Percentiles rank a stretch among this genome's conserved stretches.
These are phyloP conservation scores for Exutisphaerella laricina DNA, from an alignment of 2,329 filamentous ascomycete genomes.

Conservation along the genomic window DNA sequence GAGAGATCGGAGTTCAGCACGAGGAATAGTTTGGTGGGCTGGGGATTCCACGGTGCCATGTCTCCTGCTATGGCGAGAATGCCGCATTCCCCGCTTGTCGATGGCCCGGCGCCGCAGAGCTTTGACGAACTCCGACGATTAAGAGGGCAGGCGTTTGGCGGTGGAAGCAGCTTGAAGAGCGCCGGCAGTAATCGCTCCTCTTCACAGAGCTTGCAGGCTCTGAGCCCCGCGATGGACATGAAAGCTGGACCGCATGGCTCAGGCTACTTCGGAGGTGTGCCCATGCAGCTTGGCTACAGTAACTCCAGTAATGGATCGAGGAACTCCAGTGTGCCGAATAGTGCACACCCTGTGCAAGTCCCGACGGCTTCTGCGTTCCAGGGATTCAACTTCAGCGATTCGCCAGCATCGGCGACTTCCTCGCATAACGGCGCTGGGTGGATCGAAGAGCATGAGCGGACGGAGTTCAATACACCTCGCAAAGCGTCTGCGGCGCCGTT, in stretches of 20 bases:
- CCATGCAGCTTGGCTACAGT: constrained; percentile 25
- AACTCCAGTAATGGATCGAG: constrained; percentile 18
- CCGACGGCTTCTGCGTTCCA: background rate
- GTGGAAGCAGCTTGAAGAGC: constrained; percentile 34
- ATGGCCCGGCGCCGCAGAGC: constrained; percentile 20
- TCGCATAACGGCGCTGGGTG: constrained; percentile 16
- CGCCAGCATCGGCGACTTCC: constrained; percentile 15
- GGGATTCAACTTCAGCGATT: constrained; percentile 15
- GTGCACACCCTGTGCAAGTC: constrained; percentile 7
- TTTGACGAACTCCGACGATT: constrained; percentile 34
- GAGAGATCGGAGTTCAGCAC: constrained; percentile 95
- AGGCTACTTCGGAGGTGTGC: constrained; percentile 19
- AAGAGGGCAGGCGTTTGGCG: constrained; percentile 50
- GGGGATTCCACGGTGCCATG: constrained; percentile 60
- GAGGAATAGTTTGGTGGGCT: constrained; percentile 74
- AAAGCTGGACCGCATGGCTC: constrained; percentile 6
- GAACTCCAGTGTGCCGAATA: constrained; percentile 15
- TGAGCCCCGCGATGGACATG: constrained; percentile 12
- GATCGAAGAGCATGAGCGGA: constrained; percentile 16
- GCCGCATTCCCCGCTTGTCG: constrained; percentile 29
- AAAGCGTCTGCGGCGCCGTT: constrained; percentile 7
- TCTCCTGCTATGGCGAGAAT: constrained; percentile 68
- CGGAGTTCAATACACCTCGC: constrained; percentile 14
- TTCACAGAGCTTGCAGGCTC: constrained; percentile 14
- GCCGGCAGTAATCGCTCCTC: constrained; percentile 20